phyloP scores from a whole-genome alignment of 148 eudicot species.

The Beta vulgaris region DNA sequence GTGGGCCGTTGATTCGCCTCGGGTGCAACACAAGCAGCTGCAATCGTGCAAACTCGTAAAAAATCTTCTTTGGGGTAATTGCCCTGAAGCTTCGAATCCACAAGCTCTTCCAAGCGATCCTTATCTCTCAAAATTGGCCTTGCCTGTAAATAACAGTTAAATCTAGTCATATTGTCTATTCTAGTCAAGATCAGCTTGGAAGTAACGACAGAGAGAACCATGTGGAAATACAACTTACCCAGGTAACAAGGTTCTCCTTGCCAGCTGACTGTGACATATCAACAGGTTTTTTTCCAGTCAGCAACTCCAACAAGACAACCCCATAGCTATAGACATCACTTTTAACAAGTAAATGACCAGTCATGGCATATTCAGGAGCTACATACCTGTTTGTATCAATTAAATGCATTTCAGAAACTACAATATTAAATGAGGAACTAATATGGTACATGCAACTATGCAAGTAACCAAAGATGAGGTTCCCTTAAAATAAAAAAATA shows the following conservation, averaged over 20 bases:
- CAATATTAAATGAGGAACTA: neutral
- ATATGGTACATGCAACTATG: neutral
- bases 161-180: no score
- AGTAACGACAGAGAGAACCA: neutral
- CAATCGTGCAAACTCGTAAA: slow-evolving; percentile 84
- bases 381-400: slow-evolving; percentile 62
- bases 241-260: slow-evolving; percentile 93
- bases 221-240: slow-evolving; percentile 53
- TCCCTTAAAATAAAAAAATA: no score
- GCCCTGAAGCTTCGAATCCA: slow-evolving; percentile 65
- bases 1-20: slow-evolving; percentile 94
- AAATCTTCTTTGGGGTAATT: slow-evolving; percentile 88
- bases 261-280: slow-evolving; percentile 96
- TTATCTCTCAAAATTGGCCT: slow-evolving; percentile 82
- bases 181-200: no score
- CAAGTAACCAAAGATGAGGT: no score
- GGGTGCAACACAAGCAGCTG: slow-evolving; percentile 92
- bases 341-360: slow-evolving; percentile 92
- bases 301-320: slow-evolving; percentile 88
- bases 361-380: slow-evolving; percentile 99
- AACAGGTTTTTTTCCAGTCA: slow-evolving; percentile 93
- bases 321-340: slow-evolving; percentile 99
- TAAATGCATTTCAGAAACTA: slow-evolving; percentile 22
- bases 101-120: slow-evolving; percentile 78
- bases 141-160: slow-evolving; percentile 50